Base-by-base conservation (phyloP, 2,329 filamentous ascomycete species). In the Mycosphaerella sp. region DNA sequence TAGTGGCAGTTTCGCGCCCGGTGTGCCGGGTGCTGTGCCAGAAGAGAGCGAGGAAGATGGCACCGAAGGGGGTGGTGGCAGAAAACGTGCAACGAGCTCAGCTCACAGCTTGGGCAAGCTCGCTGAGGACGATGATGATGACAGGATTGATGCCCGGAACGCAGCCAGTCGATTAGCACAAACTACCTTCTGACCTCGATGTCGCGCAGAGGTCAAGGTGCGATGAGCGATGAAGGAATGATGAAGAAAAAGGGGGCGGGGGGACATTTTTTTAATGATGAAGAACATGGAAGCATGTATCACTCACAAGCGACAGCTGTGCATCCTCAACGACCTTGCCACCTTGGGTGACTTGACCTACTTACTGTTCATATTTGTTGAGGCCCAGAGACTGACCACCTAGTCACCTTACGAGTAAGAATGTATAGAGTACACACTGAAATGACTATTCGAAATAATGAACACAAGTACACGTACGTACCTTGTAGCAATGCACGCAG, bases 141-240 rank as follows among this genome's bases (percentile, higher is more conserved):
- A 98, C 72, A 81, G 91, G 51, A 84, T 98, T 56, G 93, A 98
- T 78, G 93, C 93, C 41, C 83, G 88, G 71, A 98, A 97, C 74
- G 93, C 93, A 50, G 93, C 93, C 36, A 95, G 89, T 73, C 82
- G 93, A 67, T 76, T 98, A 74, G 93, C 92, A 45, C 88, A 90
- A 62, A 96, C 91, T 76, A 96, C 92, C 14, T 96, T 96, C 71
- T 97, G 50, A 53, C 48, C 48, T 29, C 48, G 48, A n/a, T 32
- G 26, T n/a, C 48, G 48, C 11, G 48, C 40, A 39, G 40, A 44
- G 32, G 21, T 51, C 31, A 44, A 38, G 31, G 48, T 51, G 11
- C 41, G 48, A 38, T 51, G 31, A 51, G 23, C 26, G 41, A 31
- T 51, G 41, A 34, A 38, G 4, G 34, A 38, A 9, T 10, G 34